These are phyloP conservation scores for Furculomyces boomerangus DNA, from an alignment of 371 early-diverging fungal species.

Conservation along the genomic window DNA sequence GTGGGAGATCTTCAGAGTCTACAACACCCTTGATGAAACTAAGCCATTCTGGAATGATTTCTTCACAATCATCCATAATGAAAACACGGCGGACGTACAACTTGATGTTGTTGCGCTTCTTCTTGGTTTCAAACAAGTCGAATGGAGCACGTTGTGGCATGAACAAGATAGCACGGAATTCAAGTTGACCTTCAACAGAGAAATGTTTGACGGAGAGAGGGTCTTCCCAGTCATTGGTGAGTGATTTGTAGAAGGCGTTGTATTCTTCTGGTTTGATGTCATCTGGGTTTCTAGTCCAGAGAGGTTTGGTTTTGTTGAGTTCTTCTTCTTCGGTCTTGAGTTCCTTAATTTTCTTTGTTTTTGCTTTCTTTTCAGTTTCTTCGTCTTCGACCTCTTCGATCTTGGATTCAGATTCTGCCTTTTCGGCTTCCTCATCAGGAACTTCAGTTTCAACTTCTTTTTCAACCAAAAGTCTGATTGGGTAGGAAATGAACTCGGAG, in stretches of 20 bases:
- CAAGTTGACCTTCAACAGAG: slow-evolving; percentile 82
- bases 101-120: slow-evolving; percentile 89
- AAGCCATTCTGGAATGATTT: slow-evolving; percentile 84
- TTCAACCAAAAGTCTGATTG: slow-evolving; percentile 71
- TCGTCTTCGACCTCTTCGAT: slow-evolving; percentile 43
- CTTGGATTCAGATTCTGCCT: slow-evolving; percentile 42
- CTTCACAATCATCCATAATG: slow-evolving; percentile 92
- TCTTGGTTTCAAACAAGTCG: slow-evolving; percentile 74
- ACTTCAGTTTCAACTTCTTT: slow-evolving; percentile 87
- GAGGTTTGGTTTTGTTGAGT: slow-evolving; percentile 83
- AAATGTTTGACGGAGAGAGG: slow-evolving; percentile 83
- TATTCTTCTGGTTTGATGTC: slow-evolving; percentile 81
- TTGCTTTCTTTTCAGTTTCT: slow-evolving; percentile 41
- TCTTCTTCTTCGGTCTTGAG: slow-evolving; percentile 59
- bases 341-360: slow-evolving; percentile 61
- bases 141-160: slow-evolving; percentile 77
- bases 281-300: slow-evolving; percentile 89
- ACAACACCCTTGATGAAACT: slow-evolving; percentile 78
- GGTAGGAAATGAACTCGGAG: slow-evolving; percentile 87
- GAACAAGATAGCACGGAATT: slow-evolving; percentile 83
- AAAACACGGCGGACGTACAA: slow-evolving; percentile 91
- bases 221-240: slow-evolving; percentile 92
- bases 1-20: slow-evolving; percentile 88
- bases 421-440: slow-evolving; percentile 47
- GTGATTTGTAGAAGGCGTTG: slow-evolving; percentile 79